A percentile compares a stretch with the other conserved stretches of the same genome.
Conservation (phyloP, 176 grass and related monocot genomes). For the Triticum monococcum region DNA sequence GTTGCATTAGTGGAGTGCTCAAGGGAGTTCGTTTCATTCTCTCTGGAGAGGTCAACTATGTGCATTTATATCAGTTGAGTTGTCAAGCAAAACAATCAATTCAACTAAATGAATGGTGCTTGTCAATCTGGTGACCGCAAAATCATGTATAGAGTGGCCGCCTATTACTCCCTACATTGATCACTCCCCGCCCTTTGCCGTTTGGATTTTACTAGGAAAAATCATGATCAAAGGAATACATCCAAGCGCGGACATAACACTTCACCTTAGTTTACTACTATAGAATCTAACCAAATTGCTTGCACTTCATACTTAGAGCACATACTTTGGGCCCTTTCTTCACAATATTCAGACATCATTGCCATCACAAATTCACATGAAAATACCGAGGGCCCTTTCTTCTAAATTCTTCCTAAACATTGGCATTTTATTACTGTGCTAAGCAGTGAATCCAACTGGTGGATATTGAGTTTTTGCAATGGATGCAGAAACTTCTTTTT, state of each 20-base stretch:
- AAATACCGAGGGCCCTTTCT: too few species aligned
- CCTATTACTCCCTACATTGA: background rate
- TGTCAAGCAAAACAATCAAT: background rate
- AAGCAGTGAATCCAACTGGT: slow-evolving; percentile 51
- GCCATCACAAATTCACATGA: too few species aligned
- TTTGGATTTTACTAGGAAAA: slow-evolving; percentile 12
- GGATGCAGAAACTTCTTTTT: slow-evolving; percentile 78
- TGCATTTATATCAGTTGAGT: background rate
- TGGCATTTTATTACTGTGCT: background rate
- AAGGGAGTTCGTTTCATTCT: background rate
- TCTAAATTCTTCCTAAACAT: too few species aligned
- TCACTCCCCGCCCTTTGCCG: background rate
- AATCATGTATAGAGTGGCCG: background rate
- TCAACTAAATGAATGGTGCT: background rate
- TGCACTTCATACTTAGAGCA: too few species aligned
- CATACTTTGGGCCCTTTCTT: too few species aligned
- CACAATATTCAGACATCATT: too few species aligned
- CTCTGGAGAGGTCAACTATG: background rate
- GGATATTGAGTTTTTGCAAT: slow-evolving; percentile 48
- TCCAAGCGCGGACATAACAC: too few species aligned
- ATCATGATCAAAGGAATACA: too few species aligned
- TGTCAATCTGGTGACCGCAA: background rate
- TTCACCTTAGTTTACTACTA: too few species aligned
- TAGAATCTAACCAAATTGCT: too few species aligned
- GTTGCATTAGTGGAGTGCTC: background rate